Base-by-base conservation (phyloP, 192 early-diverging fungal genomes). In the Backusella macrospora region DNA sequence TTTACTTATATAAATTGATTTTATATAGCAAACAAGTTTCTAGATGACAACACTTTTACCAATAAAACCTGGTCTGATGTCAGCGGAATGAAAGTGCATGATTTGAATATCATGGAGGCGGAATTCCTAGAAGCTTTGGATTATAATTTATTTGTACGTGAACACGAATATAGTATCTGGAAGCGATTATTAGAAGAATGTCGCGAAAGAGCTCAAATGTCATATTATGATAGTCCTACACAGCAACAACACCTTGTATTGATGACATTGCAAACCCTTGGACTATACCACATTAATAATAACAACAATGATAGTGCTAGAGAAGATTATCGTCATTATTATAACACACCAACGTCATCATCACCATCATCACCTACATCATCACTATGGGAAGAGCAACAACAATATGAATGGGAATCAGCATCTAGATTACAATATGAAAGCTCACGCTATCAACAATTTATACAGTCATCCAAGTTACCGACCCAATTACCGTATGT, bases 61-160 rank as follows among this genome's bases (percentile, higher is more conserved):
- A 95, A 93, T 79, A 87, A 90, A 80, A 95, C 95, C 0, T 96
- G 95, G 95, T 89, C 91, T 15, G 90, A 94, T 78, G 91, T 96
- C 10, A 92, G 89, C 40, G 86, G 89, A 44, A 92, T 96, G 79
- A 93, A 94, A 6, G 86, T 93, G 40, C 76, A 87, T 63, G 93
- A 96, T 80, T 81, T 96, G 29, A 91, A 91, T 65, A 87, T 92
- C 21, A 91, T 94, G 82, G 94, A 94, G 81, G 85, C 91, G 49
- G 93, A 95, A 78, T 93, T 96, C 76, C 76, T 96, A 74, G 78
- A 82, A 42, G 90, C 89, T 23, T 86, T 96, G 67, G 86, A 92
- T 63, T 94, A 91, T 69, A 84, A 88, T 23, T 84, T 93, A 47
- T 91, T 92, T 79, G 92, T 94, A 15, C 79, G 84, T 4, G 82